A percentile compares a stretch with the other conserved stretches of the same genome.
Conservation (phyloP, 2,329 filamentous ascomycete genomes). For the Nemania diffusa region DNA sequence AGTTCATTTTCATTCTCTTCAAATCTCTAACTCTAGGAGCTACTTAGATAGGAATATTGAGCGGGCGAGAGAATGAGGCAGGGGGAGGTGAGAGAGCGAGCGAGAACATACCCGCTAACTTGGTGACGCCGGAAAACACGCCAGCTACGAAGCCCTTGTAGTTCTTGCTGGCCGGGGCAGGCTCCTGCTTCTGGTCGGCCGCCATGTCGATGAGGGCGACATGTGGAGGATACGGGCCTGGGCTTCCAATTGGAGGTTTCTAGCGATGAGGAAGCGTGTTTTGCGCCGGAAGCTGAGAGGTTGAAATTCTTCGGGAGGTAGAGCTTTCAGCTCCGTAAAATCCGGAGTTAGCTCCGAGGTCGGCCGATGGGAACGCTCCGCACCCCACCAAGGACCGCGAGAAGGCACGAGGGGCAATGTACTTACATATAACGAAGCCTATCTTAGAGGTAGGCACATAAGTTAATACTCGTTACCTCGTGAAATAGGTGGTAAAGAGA, state of each 20-base stretch:
- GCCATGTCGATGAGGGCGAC: conserved; percentile 42
- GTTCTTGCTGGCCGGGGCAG: conserved; percentile 58
- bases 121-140: conserved; percentile 94
- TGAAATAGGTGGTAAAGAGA: too few relatives aligned
- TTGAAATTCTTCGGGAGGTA: neutral
- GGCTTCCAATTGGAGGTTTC: neutral
- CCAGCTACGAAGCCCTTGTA: conserved; percentile 98
- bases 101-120: conserved; percentile 75
- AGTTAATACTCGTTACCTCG: too few relatives aligned
- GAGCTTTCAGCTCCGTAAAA: conserved; percentile 13
- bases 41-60: neutral
- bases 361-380: neutral
- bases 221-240: conserved; percentile 28
- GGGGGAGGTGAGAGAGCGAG: neutral
- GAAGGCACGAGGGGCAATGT: neutral
- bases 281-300: neutral
- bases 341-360: conserved; percentile 10
- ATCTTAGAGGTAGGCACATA: too few relatives aligned
- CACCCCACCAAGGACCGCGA: neutral
- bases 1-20: too few relatives aligned
- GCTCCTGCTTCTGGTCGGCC: conserved; percentile 51
- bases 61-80: neutral
- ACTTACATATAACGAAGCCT: too few relatives aligned
- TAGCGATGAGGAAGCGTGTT: neutral
- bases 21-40: neutral